Conservation (phyloP, 2,329 filamentous ascomycete genomes). For the Paraphoma sp. region DNA sequence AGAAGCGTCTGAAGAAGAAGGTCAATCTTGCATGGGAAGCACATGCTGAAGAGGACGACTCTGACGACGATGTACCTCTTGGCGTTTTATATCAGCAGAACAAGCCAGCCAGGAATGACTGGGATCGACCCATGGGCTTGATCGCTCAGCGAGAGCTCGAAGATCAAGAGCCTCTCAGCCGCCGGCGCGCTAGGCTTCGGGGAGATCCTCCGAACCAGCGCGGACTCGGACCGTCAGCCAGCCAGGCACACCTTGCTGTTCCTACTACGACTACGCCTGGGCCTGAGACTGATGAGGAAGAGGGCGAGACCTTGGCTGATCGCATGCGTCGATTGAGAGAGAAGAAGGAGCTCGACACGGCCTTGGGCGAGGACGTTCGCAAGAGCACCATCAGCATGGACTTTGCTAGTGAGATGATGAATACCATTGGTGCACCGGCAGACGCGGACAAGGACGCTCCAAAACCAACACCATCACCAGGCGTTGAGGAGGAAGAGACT, state of each 20-base stretch:
- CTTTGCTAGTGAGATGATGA: slow-evolving; percentile 74
- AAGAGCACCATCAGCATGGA: slow-evolving; percentile 65
- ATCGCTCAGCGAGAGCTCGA: slow-evolving; percentile 85
- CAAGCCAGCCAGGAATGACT: slow-evolving; percentile 44
- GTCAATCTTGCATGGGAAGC: slow-evolving; percentile 93
- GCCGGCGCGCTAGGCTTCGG: slow-evolving; percentile 75
- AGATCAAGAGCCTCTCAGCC: slow-evolving; percentile 88
- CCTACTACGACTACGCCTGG: slow-evolving; percentile 36
- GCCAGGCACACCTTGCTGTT: slow-evolving; percentile 34
- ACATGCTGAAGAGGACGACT: slow-evolving; percentile 53
- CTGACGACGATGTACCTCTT: slow-evolving; percentile 84
- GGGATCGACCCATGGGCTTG: slow-evolving; percentile 71
- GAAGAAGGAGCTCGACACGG: slow-evolving; percentile 57
- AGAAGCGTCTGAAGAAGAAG: slow-evolving; percentile 74
- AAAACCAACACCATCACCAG: slow-evolving; percentile 31
- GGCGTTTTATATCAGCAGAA: slow-evolving; percentile 71
- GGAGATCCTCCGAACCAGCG: slow-evolving; percentile 59
- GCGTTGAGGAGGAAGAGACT: slow-evolving; percentile 71
- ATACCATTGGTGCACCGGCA: slow-evolving; percentile 42
- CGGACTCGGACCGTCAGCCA: slow-evolving; percentile 28
- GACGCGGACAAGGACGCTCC: slow-evolving; percentile 32
- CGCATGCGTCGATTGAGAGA: slow-evolving; percentile 70
- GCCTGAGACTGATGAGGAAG: slow-evolving; percentile 45
- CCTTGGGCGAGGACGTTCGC: slow-evolving; percentile 49
- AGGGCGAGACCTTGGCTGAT: slow-evolving; percentile 71